Evolutionary conservation across 495 filamentous ascomycete genomes (phyloP).

Genomic region (Trichoderma gamsii): DNA sequence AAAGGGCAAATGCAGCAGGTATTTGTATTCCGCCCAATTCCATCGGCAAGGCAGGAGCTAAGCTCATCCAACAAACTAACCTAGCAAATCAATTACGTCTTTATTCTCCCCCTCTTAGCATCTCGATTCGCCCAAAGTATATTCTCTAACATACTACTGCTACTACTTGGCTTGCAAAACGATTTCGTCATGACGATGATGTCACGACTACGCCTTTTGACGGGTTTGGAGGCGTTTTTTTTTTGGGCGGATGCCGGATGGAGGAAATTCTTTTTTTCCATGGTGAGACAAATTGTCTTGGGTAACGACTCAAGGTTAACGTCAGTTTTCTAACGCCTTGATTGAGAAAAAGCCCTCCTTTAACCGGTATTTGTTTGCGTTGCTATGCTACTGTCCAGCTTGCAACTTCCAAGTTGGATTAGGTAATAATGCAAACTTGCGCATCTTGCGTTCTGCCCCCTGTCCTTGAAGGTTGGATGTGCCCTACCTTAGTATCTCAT

Average conservation of each 20-base stretch:
- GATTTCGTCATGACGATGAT: constrained; percentile 25
- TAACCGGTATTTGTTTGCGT: too few species aligned
- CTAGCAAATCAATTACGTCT: too few species aligned
- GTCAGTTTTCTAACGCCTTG: too few species aligned
- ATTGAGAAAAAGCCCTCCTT: too few species aligned
- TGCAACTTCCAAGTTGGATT: background rate
- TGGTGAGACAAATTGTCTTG: background rate
- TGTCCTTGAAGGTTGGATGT: too few species aligned
- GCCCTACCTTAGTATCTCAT: background rate
- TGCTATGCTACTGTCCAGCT: too few species aligned
- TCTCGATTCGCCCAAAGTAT: background rate
- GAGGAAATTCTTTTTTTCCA: constrained; percentile 5
- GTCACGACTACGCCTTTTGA: constrained; percentile 25
- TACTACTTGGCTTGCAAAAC: background rate
- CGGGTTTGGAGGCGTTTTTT: background rate
- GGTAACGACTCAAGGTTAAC: background rate
- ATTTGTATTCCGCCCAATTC: background rate
- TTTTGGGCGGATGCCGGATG: background rate
- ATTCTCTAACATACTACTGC: background rate
- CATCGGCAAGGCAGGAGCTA: background rate
- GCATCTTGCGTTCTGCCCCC: too few species aligned
- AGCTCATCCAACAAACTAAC: too few species aligned
- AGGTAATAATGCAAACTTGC: background rate
- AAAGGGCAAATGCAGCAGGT: background rate
- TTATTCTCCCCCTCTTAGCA: background rate